Conservation (phyloP, 2,329 filamentous ascomycete species). For the Cladophialophora exuberans region DNA sequence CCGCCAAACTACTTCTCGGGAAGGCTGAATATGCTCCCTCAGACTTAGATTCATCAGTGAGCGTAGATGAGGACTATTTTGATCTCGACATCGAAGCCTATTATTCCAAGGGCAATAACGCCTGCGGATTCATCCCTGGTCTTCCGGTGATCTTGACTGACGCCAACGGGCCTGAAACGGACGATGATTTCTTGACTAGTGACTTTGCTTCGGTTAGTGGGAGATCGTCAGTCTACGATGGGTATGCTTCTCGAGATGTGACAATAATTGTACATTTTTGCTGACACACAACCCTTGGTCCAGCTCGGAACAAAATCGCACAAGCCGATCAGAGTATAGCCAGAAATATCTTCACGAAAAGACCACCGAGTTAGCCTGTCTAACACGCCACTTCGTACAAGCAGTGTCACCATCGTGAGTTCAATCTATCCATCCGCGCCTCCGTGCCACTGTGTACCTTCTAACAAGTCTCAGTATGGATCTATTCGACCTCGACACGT, state of each 20-base stretch:
- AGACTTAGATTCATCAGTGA: slow-evolving; percentile 26
- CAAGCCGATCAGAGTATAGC: slow-evolving; percentile 26
- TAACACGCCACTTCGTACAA: slow-evolving; percentile 43
- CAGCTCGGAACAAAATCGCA: slow-evolving; percentile 23
- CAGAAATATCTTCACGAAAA: slow-evolving; percentile 29
- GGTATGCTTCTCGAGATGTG: slow-evolving; percentile 12
- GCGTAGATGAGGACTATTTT: slow-evolving; percentile 32
- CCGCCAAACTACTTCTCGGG: slow-evolving; percentile 26
- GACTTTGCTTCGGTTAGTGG: slow-evolving; percentile 28
- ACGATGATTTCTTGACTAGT: slow-evolving; percentile 29
- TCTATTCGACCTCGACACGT: slow-evolving; percentile 45
- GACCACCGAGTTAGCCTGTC: slow-evolving; percentile 40
- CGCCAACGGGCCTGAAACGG: slow-evolving; percentile 25
- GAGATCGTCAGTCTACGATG: slow-evolving; percentile 25
- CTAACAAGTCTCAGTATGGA: slow-evolving; percentile 38
- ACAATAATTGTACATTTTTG: too few relatives aligned
- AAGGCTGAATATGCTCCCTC: slow-evolving; percentile 27
- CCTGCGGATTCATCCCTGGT: slow-evolving; percentile 32
- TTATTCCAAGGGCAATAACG: slow-evolving; percentile 33
- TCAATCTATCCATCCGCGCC: not conserved
- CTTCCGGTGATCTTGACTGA: slow-evolving; percentile 31
- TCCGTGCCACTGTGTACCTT: not conserved
- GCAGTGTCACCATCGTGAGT: slow-evolving; percentile 38
- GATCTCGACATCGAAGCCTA: slow-evolving; percentile 33
- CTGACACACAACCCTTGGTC: not conserved